Base-by-base conservation (phyloP, 2,329 filamentous ascomycete genomes). In the Dryadomyces quercus-mongolicae region DNA sequence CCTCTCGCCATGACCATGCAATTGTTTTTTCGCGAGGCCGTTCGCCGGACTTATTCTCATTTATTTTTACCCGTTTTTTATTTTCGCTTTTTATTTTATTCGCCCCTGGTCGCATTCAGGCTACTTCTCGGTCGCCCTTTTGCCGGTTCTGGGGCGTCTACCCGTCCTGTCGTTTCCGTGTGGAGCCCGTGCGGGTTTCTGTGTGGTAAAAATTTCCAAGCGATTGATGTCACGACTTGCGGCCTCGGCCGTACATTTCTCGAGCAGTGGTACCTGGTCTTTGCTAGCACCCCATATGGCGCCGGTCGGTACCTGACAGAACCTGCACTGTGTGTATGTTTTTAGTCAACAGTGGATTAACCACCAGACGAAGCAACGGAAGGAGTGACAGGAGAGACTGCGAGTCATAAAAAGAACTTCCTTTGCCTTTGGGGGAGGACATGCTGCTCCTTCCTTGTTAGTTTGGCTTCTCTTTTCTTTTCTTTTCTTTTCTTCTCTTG, bases 171-270 rank as follows among this genome's bases (percentile, higher is more conserved):
- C 47, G 47, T 49, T n/a, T 49, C 9, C 10, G 7, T n/a, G 31
- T 49, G 47, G 47, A 49, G 47, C 47, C n/a, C 1, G 1, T 5
- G 8, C 31, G 47, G 47, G 46, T 49, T 49, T 49, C 47, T 49
- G 36, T 49, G 47, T 49, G 25, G 47, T 49, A 49, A 49, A 49
- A 49, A 36, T 49, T 49, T 36, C 47, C 13, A 48, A 49, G 47
- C 3, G 31, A 15, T 20, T 15, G n/a, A 49, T 49, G 45, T 47
- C 47, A 49, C 47, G 8, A 15, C 47, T 49, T 38, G 25, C 25
- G 21, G n/a, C 47, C 16, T 36, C 25, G 47, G 46, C 15, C 31
- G 47, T 49, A 49, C 22, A 18, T 36, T 49, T 21, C n/a, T 5
- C 25, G 15, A 18, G 5, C 25, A 6, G 25, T 31, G 31, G 47